A percentile compares a stretch with the other conserved stretches of the same genome.
Evolutionary conservation across 306 rosid species (phyloP).

Genomic region (Pterocarpus macrocarpus): DNA sequence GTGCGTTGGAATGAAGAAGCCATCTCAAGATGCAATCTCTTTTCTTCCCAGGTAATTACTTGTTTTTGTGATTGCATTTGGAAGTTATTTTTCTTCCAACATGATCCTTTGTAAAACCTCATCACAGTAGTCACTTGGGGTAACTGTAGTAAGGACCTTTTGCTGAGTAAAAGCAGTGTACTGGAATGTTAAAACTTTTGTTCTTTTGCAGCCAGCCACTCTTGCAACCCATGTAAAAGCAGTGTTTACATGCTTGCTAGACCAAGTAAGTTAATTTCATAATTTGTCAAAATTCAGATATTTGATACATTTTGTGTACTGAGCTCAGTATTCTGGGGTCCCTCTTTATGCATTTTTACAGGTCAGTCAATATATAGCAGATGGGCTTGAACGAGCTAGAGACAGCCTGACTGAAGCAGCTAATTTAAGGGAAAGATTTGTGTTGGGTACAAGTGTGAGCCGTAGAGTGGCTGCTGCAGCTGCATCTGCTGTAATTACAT

Average conservation of each 20-base stretch:
- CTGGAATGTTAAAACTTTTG: conserved; percentile 23
- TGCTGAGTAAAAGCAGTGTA: conserved; percentile 1
- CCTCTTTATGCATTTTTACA: conserved; percentile 42
- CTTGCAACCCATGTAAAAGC: conserved; percentile 88
- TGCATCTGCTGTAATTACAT: conserved; percentile 85
- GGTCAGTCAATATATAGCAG: conserved; percentile 97
- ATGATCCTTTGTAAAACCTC: neutral
- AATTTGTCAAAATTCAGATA: conserved; percentile 33
- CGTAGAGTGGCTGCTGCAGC: conserved; percentile 99
- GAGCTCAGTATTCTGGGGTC: conserved; percentile 38
- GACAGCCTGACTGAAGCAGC: conserved; percentile 96
- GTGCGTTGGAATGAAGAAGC: conserved; percentile 99
- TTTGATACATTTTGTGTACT: conserved; percentile 38
- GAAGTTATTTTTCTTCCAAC: conserved; percentile 21
- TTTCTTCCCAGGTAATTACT: conserved; percentile 84
- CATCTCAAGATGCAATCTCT: conserved; percentile 89
- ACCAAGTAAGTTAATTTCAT: conserved; percentile 80
- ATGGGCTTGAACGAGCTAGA: conserved; percentile 97
- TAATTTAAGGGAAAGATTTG: conserved; percentile 92
- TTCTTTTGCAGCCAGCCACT: conserved; percentile 78
- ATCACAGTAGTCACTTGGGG: conserved; percentile 1
- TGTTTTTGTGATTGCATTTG: conserved; percentile 39
- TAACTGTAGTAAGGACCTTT: conserved; percentile 9
- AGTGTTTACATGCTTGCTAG: conserved; percentile 91
- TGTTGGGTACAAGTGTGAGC: conserved; percentile 79